Evolutionary conservation across 495 filamentous ascomycete genomes (phyloP).

Genomic region (Podospora pseudoanserina): DNA sequence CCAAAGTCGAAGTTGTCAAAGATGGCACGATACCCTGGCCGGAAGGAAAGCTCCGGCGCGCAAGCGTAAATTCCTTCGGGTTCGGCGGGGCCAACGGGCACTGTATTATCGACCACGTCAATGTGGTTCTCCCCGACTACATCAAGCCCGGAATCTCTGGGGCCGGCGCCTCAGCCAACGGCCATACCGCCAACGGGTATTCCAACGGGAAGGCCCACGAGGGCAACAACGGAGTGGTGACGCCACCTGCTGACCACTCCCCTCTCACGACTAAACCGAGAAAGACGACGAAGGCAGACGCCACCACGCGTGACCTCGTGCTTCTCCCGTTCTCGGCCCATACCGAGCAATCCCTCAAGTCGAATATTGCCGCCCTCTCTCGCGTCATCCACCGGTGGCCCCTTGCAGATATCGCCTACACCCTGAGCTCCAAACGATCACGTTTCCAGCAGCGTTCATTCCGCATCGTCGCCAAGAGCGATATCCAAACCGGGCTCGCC

Average conservation of each 20-base stretch:
- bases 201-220: not conserved
- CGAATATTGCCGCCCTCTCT: constrained; percentile 12
- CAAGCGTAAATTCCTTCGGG: constrained; percentile 54
- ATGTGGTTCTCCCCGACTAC: not conserved
- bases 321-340: constrained; percentile 25
- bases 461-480: not conserved
- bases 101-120: constrained; percentile 41
- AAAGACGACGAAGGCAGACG: not conserved
- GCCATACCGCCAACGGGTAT: not conserved
- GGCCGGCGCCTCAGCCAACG: not conserved
- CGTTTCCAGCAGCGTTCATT: constrained; percentile 17
- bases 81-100: constrained; percentile 56
- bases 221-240: not conserved
- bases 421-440: not conserved
- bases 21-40: constrained; percentile 14
- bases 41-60: constrained; percentile 25
- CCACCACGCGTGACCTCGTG: not conserved
- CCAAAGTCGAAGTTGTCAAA: constrained; percentile 10
- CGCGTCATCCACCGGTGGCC: constrained; percentile 23
- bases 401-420: constrained; percentile 8
- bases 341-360: constrained; percentile 13
- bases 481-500: not conserved
- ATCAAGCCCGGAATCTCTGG: not conserved
- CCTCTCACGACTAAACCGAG: too few relatives aligned
- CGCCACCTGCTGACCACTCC: too few relatives aligned